Conservation (phyloP, 805 yeast genomes). For the Myxozyma vanderwaltii region DNA sequence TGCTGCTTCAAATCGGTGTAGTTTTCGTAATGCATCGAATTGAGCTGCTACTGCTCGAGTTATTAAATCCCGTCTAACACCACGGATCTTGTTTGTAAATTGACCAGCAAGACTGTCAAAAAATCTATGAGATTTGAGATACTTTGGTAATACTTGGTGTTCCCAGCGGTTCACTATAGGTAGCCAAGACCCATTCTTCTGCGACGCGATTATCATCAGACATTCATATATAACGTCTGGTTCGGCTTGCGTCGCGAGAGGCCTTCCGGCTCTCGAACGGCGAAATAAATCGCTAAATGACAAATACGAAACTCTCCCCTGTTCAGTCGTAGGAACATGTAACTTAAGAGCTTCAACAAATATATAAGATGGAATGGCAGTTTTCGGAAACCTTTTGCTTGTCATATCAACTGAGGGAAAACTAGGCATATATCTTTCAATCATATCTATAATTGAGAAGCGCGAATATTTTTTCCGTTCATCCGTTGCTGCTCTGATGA, state of each 20-base stretch:
- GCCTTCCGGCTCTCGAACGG: not conserved
- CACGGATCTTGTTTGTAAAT: not conserved
- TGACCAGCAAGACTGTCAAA: slow-evolving; percentile 5
- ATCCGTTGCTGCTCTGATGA: slow-evolving; percentile 36
- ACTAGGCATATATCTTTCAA: not conserved
- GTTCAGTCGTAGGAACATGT: slow-evolving; percentile 1
- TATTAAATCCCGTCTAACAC: not conserved
- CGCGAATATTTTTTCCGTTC: slow-evolving; percentile 6
- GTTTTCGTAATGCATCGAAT: slow-evolving; percentile 9
- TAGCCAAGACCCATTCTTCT: slow-evolving; percentile 7
- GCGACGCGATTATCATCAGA: slow-evolving; percentile 16
- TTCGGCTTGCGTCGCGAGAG: not conserved
- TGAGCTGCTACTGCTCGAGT: slow-evolving; percentile 6
- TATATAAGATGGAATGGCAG: slow-evolving; percentile 22
- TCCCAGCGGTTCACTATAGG: slow-evolving; percentile 12
- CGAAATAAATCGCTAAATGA: slow-evolving; percentile 5
- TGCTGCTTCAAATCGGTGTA: not conserved
- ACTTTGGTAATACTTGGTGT: not conserved
- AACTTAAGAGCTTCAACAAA: slow-evolving; percentile 13
- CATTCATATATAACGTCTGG: slow-evolving; percentile 13
- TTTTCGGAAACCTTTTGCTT: slow-evolving; percentile 9
- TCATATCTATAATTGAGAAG: not conserved
- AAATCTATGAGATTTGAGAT: not conserved
- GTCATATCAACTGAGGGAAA: slow-evolving; percentile 23
- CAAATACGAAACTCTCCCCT: not conserved